Percentiles rank a stretch among this genome's conserved stretches.
These are phyloP conservation scores for Gnetum montanum DNA, from an alignment of 75 land plant species.

Conservation along the genomic window DNA sequence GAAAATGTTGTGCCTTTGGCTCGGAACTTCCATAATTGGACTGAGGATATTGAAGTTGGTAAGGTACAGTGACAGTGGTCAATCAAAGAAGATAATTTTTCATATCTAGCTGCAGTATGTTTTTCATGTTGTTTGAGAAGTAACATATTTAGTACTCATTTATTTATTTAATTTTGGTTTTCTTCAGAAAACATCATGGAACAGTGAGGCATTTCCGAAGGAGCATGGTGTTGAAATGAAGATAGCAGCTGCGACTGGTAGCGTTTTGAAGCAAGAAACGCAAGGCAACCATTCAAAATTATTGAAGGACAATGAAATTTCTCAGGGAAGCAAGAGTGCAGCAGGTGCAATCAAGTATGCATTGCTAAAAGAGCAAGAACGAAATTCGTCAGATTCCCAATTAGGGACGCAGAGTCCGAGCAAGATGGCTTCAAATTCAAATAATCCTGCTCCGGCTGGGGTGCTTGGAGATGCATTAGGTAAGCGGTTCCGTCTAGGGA, in stretches of 20 bases:
- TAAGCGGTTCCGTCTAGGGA: background rate
- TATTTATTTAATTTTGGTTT: background rate
- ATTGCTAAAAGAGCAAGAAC: conserved; percentile 40
- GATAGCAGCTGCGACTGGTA: conserved; percentile 1
- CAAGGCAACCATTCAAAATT: conserved; percentile 19
- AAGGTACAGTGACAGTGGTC: too few species aligned
- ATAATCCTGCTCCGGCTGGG: conserved; percentile 25
- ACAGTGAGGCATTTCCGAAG: conserved; percentile 4
- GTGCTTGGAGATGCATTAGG: conserved; percentile 10
- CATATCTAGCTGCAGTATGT: background rate
- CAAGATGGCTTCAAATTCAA: conserved; percentile 17
- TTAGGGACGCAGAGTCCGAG: conserved; percentile 8
- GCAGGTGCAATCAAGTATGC: conserved; percentile 65
- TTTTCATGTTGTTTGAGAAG: background rate
- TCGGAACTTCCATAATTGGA: conserved; percentile 66
- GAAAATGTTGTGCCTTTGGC: conserved; percentile 93
- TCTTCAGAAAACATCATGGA: conserved; percentile 6
- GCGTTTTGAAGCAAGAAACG: conserved; percentile 8
- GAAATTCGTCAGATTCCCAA: conserved; percentile 12
- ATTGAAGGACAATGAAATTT: conserved; percentile 21
- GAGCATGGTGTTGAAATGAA: conserved; percentile 26
- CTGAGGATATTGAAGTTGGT: conserved; percentile 57
- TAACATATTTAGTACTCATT: background rate
- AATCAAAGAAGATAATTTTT: conserved; percentile 21
- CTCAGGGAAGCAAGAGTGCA: conserved; percentile 38